These are phyloP conservation scores for Pythium insidiosum DNA, from an alignment of 352 stramenopile genomes.

Conservation along the genomic window DNA sequence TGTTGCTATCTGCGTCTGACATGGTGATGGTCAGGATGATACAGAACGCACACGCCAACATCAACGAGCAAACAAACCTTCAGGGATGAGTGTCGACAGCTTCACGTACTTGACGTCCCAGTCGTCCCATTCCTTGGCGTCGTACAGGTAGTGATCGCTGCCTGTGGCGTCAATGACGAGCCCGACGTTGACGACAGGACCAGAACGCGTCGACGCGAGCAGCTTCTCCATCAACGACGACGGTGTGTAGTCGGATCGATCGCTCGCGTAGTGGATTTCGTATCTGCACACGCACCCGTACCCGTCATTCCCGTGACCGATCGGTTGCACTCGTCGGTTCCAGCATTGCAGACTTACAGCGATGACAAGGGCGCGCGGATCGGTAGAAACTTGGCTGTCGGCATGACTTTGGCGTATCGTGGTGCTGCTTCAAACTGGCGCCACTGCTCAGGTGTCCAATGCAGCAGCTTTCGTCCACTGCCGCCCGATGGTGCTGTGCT, in stretches of 20 bases:
- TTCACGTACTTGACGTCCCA: conserved; percentile 85
- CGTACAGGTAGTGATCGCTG: conserved; percentile 61
- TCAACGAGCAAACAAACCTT: conserved; percentile 28
- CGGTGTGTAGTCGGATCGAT: conserved; percentile 43
- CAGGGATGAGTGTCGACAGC: conserved; percentile 26
- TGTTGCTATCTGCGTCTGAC: conserved; percentile 18
- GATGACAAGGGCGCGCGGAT: conserved; percentile 74
- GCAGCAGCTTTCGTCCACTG: conserved; percentile 55
- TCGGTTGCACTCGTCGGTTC: too few species aligned
- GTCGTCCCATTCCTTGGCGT: conserved; percentile 80
- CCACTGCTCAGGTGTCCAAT: conserved; percentile 57
- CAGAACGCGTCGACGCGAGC: conserved; percentile 47
- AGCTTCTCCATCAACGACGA: conserved; percentile 79
- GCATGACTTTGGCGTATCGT: conserved; percentile 35
- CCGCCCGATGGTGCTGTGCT: background rate
- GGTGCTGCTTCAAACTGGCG: conserved; percentile 50
- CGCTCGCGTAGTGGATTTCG: conserved; percentile 68
- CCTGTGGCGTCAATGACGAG: conserved; percentile 75
- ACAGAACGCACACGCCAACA: too few species aligned
- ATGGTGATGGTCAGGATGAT: background rate
- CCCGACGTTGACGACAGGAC: conserved; percentile 58
- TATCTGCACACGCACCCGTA: conserved; percentile 62
- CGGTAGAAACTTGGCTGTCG: conserved; percentile 55
- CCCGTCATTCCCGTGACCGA: too few species aligned
- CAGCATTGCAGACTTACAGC: conserved; percentile 56